A percentile compares a stretch with the other conserved stretches of the same genome.
phyloP scores from a whole-genome alignment of 306 rosid species.

The Gastrolobium bilobum region DNA sequence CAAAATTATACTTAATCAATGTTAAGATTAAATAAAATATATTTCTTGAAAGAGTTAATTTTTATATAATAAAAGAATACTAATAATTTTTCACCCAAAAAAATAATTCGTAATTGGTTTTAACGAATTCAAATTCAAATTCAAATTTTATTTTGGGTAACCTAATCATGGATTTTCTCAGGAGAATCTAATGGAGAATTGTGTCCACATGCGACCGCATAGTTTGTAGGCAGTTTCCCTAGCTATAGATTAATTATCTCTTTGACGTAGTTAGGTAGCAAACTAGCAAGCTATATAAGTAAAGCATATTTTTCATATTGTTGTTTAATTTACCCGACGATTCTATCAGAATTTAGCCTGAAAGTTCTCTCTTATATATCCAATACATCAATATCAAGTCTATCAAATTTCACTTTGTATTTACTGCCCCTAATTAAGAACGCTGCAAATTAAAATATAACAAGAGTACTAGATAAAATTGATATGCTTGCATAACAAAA shows the following conservation, averaged over 20 bases:
- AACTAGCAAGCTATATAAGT: neutral
- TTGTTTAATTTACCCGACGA: slow-evolving; percentile 15
- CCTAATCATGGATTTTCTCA: too few species aligned
- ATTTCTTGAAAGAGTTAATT: too few species aligned
- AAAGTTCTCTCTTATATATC: slow-evolving; percentile 11
- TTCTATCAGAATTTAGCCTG: neutral
- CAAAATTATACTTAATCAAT: too few species aligned
- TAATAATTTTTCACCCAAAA: too few species aligned
- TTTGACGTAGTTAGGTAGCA: neutral
- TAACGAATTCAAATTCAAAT: too few species aligned
- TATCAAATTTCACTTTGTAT: neutral
- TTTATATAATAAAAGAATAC: too few species aligned
- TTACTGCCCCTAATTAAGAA: slow-evolving; percentile 6
- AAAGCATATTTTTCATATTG: neutral
- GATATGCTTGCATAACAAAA: neutral
- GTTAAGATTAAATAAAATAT: too few species aligned
- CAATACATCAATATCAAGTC: slow-evolving; percentile 22
- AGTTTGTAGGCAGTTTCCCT: slow-evolving; percentile 34
- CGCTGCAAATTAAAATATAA: slow-evolving; percentile 19
- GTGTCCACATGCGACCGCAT: slow-evolving; percentile 48
- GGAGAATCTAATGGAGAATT: slow-evolving; percentile 44
- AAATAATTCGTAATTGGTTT: too few species aligned
- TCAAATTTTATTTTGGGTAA: too few species aligned
- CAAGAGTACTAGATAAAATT: neutral
- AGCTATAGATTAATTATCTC: neutral